Percentiles rank a stretch among this genome's conserved stretches.
Conservation (phyloP, 192 early-diverging fungal species). For the Coemansia pectinata region DNA sequence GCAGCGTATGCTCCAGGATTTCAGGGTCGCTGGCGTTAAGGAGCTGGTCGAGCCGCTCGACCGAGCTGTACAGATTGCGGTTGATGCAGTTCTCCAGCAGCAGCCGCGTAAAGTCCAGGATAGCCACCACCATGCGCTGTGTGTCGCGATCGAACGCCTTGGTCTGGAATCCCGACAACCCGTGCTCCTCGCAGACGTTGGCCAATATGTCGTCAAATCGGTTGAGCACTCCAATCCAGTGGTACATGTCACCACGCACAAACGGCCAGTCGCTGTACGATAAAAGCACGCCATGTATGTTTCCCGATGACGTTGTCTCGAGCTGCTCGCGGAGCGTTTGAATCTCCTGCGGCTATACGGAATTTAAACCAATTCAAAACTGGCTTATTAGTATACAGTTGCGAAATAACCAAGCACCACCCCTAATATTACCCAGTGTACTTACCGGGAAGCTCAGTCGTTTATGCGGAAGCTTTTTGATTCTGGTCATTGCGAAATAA, state of each 20-base stretch:
- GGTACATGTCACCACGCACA: slow-evolving; percentile 90
- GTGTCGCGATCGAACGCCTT: slow-evolving; percentile 59
- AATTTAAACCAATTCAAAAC: background rate
- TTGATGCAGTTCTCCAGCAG: slow-evolving; percentile 96
- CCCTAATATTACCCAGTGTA: background rate
- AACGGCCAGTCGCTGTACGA: slow-evolving; percentile 69
- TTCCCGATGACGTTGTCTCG: slow-evolving; percentile 51
- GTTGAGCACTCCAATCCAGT: slow-evolving; percentile 95
- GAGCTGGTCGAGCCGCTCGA: slow-evolving; percentile 76
- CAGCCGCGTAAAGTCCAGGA: slow-evolving; percentile 73
- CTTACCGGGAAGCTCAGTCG: slow-evolving; percentile 55
- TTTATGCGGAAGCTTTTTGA: slow-evolving; percentile 55
- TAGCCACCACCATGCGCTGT: slow-evolving; percentile 62
- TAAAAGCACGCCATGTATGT: slow-evolving; percentile 59
- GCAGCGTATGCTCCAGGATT: slow-evolving; percentile 74
- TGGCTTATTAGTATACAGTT: background rate
- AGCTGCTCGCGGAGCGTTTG: slow-evolving; percentile 50
- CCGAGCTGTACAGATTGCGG: slow-evolving; percentile 87
- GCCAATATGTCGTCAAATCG: slow-evolving; percentile 85
- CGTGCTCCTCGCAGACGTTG: slow-evolving; percentile 61
- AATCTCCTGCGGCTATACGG: slow-evolving; percentile 50
- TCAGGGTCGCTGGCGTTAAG: slow-evolving; percentile 80
- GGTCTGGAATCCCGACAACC: slow-evolving; percentile 66
- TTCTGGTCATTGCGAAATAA: slow-evolving; percentile 39
- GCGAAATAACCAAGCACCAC: background rate